Percentiles rank a stretch among this genome's conserved stretches.
Evolutionary conservation across 768 basidiomycete species (phyloP).

Genomic region (Sporobolomyces phaffii): DNA sequence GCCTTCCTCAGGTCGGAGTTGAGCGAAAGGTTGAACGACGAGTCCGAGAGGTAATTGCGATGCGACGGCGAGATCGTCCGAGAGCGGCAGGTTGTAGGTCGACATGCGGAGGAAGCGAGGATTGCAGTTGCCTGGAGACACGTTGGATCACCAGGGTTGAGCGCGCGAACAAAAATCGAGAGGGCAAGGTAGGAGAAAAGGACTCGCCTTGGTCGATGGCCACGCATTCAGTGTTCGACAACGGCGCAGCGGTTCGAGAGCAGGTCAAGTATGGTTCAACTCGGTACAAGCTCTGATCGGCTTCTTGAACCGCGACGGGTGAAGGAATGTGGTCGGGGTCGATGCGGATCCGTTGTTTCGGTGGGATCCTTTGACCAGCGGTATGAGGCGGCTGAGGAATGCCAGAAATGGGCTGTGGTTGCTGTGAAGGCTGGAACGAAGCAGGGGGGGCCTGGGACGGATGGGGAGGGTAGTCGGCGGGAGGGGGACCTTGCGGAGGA

Average conservation of each 20-base stretch:
- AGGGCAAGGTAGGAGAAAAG: background rate
- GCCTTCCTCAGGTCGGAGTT: conserved; percentile 58
- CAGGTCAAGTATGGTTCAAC: conserved; percentile 61
- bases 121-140: conserved; percentile 69
- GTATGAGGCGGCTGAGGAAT: conserved; percentile 68
- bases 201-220: conserved; percentile 80
- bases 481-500: conserved; percentile 5
- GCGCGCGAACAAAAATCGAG: no score
- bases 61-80: conserved; percentile 68
- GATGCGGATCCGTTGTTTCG: conserved; percentile 66
- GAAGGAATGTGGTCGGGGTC: conserved; percentile 89
- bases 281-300: conserved; percentile 72
- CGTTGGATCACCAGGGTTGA: background rate
- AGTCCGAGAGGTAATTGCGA: conserved; percentile 79
- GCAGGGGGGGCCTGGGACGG: conserved; percentile 22
- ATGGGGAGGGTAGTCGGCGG: conserved; percentile 33
- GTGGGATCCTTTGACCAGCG: conserved; percentile 57
- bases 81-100: conserved; percentile 79
- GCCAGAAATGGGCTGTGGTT: conserved; percentile 5
- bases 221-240: conserved; percentile 77
- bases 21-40: conserved; percentile 82
- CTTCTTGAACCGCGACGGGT: conserved; percentile 68
- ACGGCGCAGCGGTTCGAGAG: conserved; percentile 60
- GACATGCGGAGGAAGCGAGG: conserved; percentile 84
- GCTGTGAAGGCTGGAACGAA: conserved; percentile 31